These are phyloP conservation scores for Phylloporus scabripes DNA, from an alignment of 768 basidiomycete genomes.

Conservation along the genomic window DNA sequence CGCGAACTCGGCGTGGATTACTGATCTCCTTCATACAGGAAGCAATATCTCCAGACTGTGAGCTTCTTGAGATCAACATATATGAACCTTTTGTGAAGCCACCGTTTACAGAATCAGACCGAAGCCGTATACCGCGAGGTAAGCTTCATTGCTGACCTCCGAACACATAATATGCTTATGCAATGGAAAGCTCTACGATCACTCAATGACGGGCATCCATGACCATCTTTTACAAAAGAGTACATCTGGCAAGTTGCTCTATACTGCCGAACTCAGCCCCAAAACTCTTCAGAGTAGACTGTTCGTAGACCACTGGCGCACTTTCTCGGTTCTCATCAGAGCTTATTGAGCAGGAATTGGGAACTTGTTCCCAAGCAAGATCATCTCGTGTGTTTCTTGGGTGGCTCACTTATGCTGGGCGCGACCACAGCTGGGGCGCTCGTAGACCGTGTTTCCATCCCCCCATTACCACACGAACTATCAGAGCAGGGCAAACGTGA, in stretches of 20 bases:
- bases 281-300: slow-evolving; percentile 34
- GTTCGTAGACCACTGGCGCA: slow-evolving; percentile 25
- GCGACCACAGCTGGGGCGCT: slow-evolving; percentile 64
- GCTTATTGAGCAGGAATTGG: slow-evolving; percentile 50
- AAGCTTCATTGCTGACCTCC: slow-evolving; percentile 16
- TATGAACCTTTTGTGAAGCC: slow-evolving; percentile 1
- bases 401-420: slow-evolving; percentile 87
- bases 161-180: slow-evolving; percentile 1
- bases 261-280: slow-evolving; percentile 80
- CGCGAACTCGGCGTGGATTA: background rate
- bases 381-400: slow-evolving; percentile 93
- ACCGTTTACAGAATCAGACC: slow-evolving; percentile 49
- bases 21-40: slow-evolving; percentile 15
- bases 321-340: background rate
- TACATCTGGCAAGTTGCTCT: slow-evolving; percentile 52
- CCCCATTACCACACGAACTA: slow-evolving; percentile 62
- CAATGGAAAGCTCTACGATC: slow-evolving; percentile 74
- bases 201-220: slow-evolving; percentile 80
- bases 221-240: slow-evolving; percentile 66
- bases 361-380: slow-evolving; percentile 84
- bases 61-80: slow-evolving; percentile 6
- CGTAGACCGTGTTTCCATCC: slow-evolving; percentile 52
- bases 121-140: slow-evolving; percentile 77
- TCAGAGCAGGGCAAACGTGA: slow-evolving; percentile 61
- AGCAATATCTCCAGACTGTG: slow-evolving; percentile 31